Evolutionary conservation across 2,329 filamentous ascomycete genomes (phyloP).

Genomic region (Coleophoma cylindrospora): DNA sequence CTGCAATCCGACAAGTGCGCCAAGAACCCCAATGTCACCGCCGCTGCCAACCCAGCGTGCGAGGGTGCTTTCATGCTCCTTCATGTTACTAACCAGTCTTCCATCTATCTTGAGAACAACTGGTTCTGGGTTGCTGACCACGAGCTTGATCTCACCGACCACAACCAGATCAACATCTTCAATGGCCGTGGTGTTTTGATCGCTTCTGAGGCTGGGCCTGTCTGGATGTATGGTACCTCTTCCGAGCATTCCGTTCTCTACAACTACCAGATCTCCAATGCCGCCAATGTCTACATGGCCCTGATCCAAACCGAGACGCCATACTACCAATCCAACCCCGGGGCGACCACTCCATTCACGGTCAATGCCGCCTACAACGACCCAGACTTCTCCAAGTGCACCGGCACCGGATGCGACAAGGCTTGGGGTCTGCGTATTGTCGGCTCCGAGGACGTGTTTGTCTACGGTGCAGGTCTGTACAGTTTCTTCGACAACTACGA

Average conservation of each 20-base stretch:
- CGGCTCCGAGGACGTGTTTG: slow-evolving; percentile 36
- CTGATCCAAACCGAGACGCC: slow-evolving; percentile 88
- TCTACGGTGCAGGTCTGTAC: slow-evolving; percentile 49
- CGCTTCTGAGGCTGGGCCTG: slow-evolving; percentile 64
- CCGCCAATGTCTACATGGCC: slow-evolving; percentile 75
- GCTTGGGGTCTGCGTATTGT: slow-evolving; percentile 55
- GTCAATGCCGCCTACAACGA: slow-evolving; percentile 55
- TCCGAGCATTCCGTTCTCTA: slow-evolving; percentile 63
- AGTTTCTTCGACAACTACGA: slow-evolving; percentile 69
- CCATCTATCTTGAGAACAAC: slow-evolving; percentile 79
- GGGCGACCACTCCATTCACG: slow-evolving; percentile 61
- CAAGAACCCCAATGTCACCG: slow-evolving; percentile 65
- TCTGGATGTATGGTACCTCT: slow-evolving; percentile 79
- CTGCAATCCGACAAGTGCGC: slow-evolving; percentile 71
- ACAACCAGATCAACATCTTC: slow-evolving; percentile 81
- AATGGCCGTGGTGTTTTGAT: slow-evolving; percentile 78
- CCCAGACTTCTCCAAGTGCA: slow-evolving; percentile 53
- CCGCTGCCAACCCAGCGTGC: slow-evolving; percentile 61
- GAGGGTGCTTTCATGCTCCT: slow-evolving; percentile 69
- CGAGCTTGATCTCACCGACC: slow-evolving; percentile 70
- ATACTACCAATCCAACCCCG: slow-evolving; percentile 80
- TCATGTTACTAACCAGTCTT: slow-evolving; percentile 57
- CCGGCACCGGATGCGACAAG: slow-evolving; percentile 23
- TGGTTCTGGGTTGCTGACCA: slow-evolving; percentile 93
- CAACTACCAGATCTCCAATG: slow-evolving; percentile 81